Base-by-base conservation (phyloP, 2,329 filamentous ascomycete species). In the Emmonsiellopsis sp. region DNA sequence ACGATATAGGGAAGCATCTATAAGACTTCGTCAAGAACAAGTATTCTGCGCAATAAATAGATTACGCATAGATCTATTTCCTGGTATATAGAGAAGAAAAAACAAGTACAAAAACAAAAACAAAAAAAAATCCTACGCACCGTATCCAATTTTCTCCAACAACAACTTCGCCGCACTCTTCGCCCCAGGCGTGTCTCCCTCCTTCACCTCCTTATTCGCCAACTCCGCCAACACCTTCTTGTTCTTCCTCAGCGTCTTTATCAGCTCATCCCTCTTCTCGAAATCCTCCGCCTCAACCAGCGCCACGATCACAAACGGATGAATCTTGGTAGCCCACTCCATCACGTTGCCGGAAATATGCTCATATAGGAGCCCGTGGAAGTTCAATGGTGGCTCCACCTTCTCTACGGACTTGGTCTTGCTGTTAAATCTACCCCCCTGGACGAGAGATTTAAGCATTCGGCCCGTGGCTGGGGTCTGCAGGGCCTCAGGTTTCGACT, bases 371-470 rank as follows among this genome's bases (percentile, higher is more conserved):
- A 86, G 75, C 59, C 86, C 80, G 56, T 88, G 83, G 67, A 98
- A 98, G 49, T 84, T 79, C 53, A 97, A 77, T 7, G 87, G 79
- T 13, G 90, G 89, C 48, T 90, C 83, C 2, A 86, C 79, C 20
- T 83, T 81, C 63, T 86, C 79, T 44, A 93, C 72, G 53, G 78
- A 82, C 70, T 89, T 89, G 2, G 82, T 78, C 43, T 78, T 78
- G 56, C 82, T 82, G 70, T 97, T 89, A 66, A 87, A 98, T 54
- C 83, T 84, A 30, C 94, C 93, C 42, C 93, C 93, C 52, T 89
- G 85, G 26, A 96, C 90, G 7, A 98, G 80, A 0, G 86, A 86
- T 75, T 95, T 96, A 63, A 97, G 79, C 84, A 96, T 86, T 55
- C 89, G 85, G 13, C 88, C 89, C 41, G 83, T 86, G 30, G 75